Base-by-base conservation (phyloP, 2,329 filamentous ascomycete species). In the Alternaria hordeiaustralica region DNA sequence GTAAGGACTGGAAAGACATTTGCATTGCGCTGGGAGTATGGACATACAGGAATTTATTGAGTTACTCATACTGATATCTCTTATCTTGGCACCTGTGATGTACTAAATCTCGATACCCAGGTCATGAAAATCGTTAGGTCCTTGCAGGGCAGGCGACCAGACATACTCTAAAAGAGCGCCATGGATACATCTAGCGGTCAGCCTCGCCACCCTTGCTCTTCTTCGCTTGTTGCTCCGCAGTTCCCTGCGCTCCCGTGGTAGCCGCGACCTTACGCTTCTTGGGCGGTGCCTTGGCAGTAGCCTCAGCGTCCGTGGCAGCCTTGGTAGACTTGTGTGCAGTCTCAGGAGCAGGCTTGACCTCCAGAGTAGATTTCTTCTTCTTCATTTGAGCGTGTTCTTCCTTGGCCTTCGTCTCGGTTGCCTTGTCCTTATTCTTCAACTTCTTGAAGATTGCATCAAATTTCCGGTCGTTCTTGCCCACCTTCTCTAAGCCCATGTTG, bases 21-120 rank as follows among this genome's bases (percentile, higher is more conserved):
- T 59, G 60, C 59, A 61, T 61, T 30, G 26, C 54, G 26, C 46
- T 44, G 45, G 59, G 41, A 57, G 21, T 26, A 43, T 30, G 46
- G 36, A 26, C 36, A 36, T 33, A 18, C 9, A 53, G 28, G 28
- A 53, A 53, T 53, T 21, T 18, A 53, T 30, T 41, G 3, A 25
- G 28, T 53, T 30, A 53, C 30, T 41, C 13, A 11, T 18, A 53
- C 13, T n/a, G 13, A 18, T 36, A 3, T n/a, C n/a, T 0, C 7
- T 6, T 23, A 10, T 41, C 28, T 15, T 51, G 49, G 10, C 10
- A 7, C 12, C 13, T 36, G 28, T 13, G 20, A 33, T 5, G 36
- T 41, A n/a, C 15, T 41, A 41, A 41, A 18, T 41, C 36, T 41
- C 1, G 2, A 41, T 3, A 41, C 36, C 36, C 15, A 18, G 36